Evolutionary conservation across 2,329 filamentous ascomycete genomes (phyloP).

Genomic region (Orbilia blumenaviensis): DNA sequence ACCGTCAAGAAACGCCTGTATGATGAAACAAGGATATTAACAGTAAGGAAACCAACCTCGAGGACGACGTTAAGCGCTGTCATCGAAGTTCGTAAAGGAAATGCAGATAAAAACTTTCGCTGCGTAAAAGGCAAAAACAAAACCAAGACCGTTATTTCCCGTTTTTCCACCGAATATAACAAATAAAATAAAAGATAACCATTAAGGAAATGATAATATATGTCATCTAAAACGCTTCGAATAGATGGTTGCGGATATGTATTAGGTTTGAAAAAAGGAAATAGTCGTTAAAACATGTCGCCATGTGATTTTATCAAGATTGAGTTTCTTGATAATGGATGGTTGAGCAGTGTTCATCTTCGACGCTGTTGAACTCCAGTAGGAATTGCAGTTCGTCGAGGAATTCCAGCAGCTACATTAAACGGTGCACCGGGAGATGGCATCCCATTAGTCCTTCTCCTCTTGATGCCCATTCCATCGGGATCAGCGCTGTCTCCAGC

Average conservation of each 20-base stretch:
- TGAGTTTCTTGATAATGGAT: constrained; percentile 17
- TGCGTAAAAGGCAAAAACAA: constrained; percentile 26
- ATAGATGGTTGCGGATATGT: constrained; percentile 48
- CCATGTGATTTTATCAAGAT: constrained; percentile 47
- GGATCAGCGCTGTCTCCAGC: constrained; percentile 61
- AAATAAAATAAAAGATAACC: constrained; percentile 14
- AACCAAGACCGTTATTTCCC: constrained; percentile 51
- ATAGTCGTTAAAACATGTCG: constrained; percentile 52
- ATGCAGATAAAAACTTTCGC: constrained; percentile 38
- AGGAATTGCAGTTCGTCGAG: constrained; percentile 51
- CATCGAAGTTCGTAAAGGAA: constrained; percentile 19
- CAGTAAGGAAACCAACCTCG: constrained; percentile 33
- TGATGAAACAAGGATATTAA: constrained; percentile 43
- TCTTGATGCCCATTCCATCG: constrained; percentile 48
- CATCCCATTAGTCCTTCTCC: constrained; percentile 37
- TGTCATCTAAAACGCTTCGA: constrained; percentile 51
- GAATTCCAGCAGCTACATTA: constrained; percentile 40
- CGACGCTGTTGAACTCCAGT: constrained; percentile 50
- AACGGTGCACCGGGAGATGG: constrained; percentile 48
- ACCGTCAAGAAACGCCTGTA: constrained; percentile 54
- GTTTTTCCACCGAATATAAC: constrained; percentile 44
- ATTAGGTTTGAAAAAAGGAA: constrained; percentile 43
- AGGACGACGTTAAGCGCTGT: constrained; percentile 51
- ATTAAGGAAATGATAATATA: constrained; percentile 40
- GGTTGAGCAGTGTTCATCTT: constrained; percentile 6